Evolutionary conservation across 495 filamentous ascomycete genomes (phyloP), one percentile per base, ranked within the genome.

Genomic region (Cenococcum geophilum): DNA sequence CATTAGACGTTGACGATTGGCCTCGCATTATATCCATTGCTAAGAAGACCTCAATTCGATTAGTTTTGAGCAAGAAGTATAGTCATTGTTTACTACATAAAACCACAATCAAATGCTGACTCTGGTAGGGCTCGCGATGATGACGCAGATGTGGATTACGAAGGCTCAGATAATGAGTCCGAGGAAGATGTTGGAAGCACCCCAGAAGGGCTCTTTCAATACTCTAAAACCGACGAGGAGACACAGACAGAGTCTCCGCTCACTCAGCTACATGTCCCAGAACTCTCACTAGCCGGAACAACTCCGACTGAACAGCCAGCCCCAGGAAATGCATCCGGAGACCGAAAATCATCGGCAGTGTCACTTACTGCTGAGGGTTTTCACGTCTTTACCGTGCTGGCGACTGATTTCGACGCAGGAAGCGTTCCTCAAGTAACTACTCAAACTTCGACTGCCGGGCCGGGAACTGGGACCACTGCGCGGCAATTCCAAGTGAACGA

Each of bases 371-470:
- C 23, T 4, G 58, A 53, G 3, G 58, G 12, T 1, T 60, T 60
- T 18, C 58, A 60, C 25, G 48, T 60, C 6, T 60, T 60, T 20
- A 60, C 58, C 9, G 20, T 60, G 16, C 48, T 60, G 12, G 58
- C 58, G 25, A 60, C 58, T 11, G 47, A 25, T 40, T 40, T 40
- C 14, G 36, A 40, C 14, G 36, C 8, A 8, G 36, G 36, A 40
- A 6, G 36, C 6, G 14, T 40, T 40, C 14, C 36, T 6, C 36
- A 40, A 14, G 8, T 14, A 8, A 8, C 36, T 40, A 14, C 8
- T 22, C 56, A 35, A 6, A 21, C 18, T 4, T 40, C 6, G n/a
- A 23, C 9, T 12, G n/a, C n/a, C n/a, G n/a, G n/a, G n/a, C n/a
- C n/a, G n/a, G n/a, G n/a, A n/a, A n/a, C 40, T 21, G 10, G 18